Base-by-base conservation (phyloP, 805 yeast species). In the Candida andamanensis region DNA sequence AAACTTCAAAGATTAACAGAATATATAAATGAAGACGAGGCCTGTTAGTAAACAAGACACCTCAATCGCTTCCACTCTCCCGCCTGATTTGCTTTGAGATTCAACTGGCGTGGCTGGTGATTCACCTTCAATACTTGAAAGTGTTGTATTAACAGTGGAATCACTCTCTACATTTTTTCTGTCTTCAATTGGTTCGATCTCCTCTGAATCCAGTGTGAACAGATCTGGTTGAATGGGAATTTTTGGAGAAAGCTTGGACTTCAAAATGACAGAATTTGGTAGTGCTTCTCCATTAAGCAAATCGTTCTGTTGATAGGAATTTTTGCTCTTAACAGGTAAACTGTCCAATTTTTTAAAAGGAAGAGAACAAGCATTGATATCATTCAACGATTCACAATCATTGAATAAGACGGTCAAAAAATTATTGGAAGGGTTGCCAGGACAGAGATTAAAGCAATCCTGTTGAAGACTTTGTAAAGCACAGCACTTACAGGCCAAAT, bases 401-500 rank as follows among this genome's bases (percentile, higher is more conserved):
- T 60, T 54, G 36, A 60, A 56, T 32, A 72, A 47, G 6, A 66
- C 72, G 9, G 66, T 58, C 34, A 73, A 50, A 39, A 69, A 69
- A 41, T 65, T 67, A 13, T 69, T 67, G 13, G 70, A 59, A 1
- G 73, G 68, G 34, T 67, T 64, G 18, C 67, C 67, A 15, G 72
- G 72, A 45, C 77, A 72, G 38, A 72, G 51, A 12, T 62, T 64
- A 46, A 65, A 69, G 44, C 78, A 72, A 24, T 58, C 60, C 28
- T 53, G 53, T 23, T 61, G 56, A 53, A 72, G 60, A 32, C 66
- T 61, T 47, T 72, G 77, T 21, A 73, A 54, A 7, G 78, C 76
- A 49, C 77, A 71, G 40, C 78, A 72, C 40, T 71, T 76, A 49
- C 78, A 73, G 1, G 75, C 76, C 40, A 69, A 52, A 50, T 72